Conservation (phyloP, 225 moss, liverwort and hornwort species). For the Polytrichum commune region DNA sequence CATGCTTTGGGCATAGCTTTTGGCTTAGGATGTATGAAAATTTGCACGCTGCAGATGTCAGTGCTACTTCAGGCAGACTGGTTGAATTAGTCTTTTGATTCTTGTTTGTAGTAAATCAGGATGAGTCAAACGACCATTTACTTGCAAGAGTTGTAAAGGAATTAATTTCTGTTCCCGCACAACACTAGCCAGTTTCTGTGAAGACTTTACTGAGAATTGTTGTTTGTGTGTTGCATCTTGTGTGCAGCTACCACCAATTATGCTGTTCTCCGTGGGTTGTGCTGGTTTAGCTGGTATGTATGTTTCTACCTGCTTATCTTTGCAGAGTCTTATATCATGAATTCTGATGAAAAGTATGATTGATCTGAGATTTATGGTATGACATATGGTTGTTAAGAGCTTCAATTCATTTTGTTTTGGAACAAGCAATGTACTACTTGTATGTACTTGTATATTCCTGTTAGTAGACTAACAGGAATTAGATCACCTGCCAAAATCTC, state of each 20-base stretch:
- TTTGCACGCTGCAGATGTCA: neutral
- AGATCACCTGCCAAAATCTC: no score
- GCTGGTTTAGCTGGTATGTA: slow-evolving; percentile 82
- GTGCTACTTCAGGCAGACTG: neutral
- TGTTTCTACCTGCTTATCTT: no score
- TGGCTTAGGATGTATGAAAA: neutral
- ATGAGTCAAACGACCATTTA: no score
- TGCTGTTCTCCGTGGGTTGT: slow-evolving; percentile 88
- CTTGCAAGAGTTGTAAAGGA: no score
- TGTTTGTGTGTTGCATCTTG: slow-evolving; percentile 11
- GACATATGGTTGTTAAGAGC: no score
- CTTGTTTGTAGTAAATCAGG: neutral
- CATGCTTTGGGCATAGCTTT: no score
- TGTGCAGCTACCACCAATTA: slow-evolving; percentile 86
- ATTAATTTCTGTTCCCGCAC: no score
- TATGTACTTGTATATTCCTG: neutral
- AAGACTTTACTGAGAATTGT: neutral
- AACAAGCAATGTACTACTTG: neutral
- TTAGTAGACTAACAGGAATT: no score
- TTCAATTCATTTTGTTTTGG: neutral
- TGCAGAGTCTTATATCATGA: neutral
- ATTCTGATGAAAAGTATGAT: neutral
- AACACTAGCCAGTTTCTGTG: neutral
- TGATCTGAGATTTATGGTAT: neutral
- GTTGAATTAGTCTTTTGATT: neutral